phyloP scores from a whole-genome alignment of 192 early-diverging fungal genomes.

The Backusella psychrophila region DNA sequence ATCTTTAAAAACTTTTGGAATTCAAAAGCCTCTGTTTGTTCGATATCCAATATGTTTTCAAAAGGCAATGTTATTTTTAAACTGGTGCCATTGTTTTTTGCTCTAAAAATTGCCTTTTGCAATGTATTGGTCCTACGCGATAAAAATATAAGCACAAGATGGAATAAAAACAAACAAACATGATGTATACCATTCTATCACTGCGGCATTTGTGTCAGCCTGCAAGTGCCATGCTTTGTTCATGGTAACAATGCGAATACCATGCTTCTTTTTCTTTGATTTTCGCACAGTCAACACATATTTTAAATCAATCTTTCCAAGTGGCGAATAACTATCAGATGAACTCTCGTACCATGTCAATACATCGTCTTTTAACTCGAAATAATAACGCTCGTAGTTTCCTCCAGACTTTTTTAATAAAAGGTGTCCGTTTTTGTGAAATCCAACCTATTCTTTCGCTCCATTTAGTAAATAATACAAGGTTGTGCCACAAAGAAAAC shows the following conservation, averaged over 20 bases:
- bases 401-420: slow-evolving; percentile 37
- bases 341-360: slow-evolving; percentile 55
- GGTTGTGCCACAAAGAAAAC: neutral
- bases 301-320: slow-evolving; percentile 61
- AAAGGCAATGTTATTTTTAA: slow-evolving; percentile 60
- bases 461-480: neutral
- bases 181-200: slow-evolving; percentile 51
- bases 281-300: slow-evolving; percentile 47
- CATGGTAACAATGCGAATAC: slow-evolving; percentile 48
- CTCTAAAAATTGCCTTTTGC: slow-evolving; percentile 54
- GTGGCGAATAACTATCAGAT: slow-evolving; percentile 57
- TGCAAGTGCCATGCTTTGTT: slow-evolving; percentile 51
- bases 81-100: slow-evolving; percentile 56
- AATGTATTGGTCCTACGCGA: slow-evolving; percentile 47
- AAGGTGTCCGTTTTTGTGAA: slow-evolving; percentile 51
- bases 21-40: slow-evolving; percentile 48
- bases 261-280: slow-evolving; percentile 37
- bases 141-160: neutral
- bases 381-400: slow-evolving; percentile 53
- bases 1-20: slow-evolving; percentile 54
- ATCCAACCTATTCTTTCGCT: slow-evolving; percentile 31
- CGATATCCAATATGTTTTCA: slow-evolving; percentile 50
- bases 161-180: neutral
- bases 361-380: slow-evolving; percentile 54
- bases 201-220: slow-evolving; percentile 53